Evolutionary conservation across 305 asterid species (phyloP).

Genomic region (Caryopteris hybrid): DNA sequence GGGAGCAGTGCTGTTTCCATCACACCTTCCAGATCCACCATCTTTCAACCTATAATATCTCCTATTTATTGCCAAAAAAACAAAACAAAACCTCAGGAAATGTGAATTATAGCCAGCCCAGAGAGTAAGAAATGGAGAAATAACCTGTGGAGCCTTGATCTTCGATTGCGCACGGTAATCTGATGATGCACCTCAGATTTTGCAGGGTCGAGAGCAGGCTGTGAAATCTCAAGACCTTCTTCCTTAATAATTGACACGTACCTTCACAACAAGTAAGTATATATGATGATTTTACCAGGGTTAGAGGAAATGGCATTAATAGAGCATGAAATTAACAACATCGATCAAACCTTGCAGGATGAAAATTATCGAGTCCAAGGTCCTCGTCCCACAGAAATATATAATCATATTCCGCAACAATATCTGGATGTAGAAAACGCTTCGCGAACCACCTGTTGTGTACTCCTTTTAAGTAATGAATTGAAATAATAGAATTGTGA

Average conservation of each 20-base stretch:
- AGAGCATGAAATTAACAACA: too few species aligned
- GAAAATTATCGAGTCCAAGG: constrained; percentile 67
- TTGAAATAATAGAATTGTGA: neutral
- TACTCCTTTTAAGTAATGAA: too few species aligned
- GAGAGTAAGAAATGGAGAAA: too few species aligned
- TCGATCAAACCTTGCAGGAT: constrained; percentile 70
- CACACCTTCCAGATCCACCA: constrained; percentile 41
- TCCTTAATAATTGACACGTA: constrained; percentile 59
- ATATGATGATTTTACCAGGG: too few species aligned
- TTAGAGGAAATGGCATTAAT: too few species aligned
- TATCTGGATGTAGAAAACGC: constrained; percentile 89
- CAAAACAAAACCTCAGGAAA: neutral
- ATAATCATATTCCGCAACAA: constrained; percentile 72
- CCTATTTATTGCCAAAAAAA: constrained; percentile 30
- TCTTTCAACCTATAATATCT: constrained; percentile 47
- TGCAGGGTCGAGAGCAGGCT: constrained; percentile 71
- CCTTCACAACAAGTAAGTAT: constrained; percentile 27
- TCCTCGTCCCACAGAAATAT: constrained; percentile 94
- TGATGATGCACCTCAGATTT: constrained; percentile 73
- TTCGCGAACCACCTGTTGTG: constrained; percentile 94
- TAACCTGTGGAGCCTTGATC: constrained; percentile 77
- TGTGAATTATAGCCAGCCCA: neutral
- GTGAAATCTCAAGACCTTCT: constrained; percentile 95
- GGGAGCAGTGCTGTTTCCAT: constrained; percentile 55
- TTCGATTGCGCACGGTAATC: constrained; percentile 54